Base-by-base conservation (phyloP, 768 basidiomycete genomes). In the Boletus rubropictus region DNA sequence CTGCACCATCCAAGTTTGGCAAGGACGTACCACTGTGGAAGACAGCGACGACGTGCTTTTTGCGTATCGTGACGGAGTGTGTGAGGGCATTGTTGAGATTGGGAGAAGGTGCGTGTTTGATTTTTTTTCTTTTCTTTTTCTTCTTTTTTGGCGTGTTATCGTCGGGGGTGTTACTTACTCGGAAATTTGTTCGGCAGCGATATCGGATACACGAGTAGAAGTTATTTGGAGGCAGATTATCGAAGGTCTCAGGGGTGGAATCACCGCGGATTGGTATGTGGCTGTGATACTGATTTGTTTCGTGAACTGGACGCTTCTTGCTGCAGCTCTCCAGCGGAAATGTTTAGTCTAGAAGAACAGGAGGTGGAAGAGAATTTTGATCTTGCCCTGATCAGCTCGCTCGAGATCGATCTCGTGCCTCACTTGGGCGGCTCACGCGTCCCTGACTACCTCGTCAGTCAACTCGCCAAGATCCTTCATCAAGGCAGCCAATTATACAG, bases 21-120 rank as follows among this genome's bases (percentile, higher is more conserved):
- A 84, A 89, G 44, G 95, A 94, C 58, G 69, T 66, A 18, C 92
- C 94, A 0, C 69, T 99, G 3, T 98, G 95, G 95, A 94, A 93
- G 69, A 93, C 91, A 0, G 94, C 92, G n/a, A 91, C 87, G 2
- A 78, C 74, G 12, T 82, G 75, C 57, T 90, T 90, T 65, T 69
- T 93, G 58, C 72, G 73, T 12, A 75, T 89, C 27, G 83, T 89
- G 36, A 86, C 80, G 47, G 84, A 85, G 49, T 81, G 80, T 53
- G 72, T 77, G 1, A 51, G 62, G 21, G 77, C 76, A 46, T 68
- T 90, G 42, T 68, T 78, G 49, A 53, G 52, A 4, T 62, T 86
- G 18, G 78, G 71, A 15, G 59, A 72, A 47, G 71, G 85, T 84
- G 33, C 41, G 72, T 20, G 56, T n/a, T n/a, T 32, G 17, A 10